Evolutionary conservation across 345 rosid genomes (phyloP).

Genomic region (Citropsis articulata): DNA sequence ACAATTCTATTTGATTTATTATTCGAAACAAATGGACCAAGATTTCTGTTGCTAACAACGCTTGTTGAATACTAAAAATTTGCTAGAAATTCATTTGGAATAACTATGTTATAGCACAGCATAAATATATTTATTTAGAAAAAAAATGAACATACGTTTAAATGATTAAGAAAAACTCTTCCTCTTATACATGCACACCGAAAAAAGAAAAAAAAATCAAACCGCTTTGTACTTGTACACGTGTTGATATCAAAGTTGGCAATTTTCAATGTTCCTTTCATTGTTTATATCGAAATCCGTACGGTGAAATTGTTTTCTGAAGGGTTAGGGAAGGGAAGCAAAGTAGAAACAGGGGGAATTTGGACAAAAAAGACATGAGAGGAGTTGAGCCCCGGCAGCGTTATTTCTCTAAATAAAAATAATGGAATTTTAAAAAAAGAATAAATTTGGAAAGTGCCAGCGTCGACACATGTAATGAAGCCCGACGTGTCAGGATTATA

Average conservation of each 20-base stretch:
- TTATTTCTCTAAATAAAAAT: neutral
- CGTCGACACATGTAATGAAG: slow-evolving; percentile 17
- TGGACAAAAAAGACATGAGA: neutral
- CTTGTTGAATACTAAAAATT: too few relatives aligned
- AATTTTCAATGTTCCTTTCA: too few relatives aligned
- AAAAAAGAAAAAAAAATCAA: too few relatives aligned
- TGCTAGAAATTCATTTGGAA: too few relatives aligned
- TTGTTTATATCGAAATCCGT: neutral
- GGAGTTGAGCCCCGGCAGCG: neutral
- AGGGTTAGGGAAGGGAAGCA: neutral
- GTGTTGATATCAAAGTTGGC: too few relatives aligned
- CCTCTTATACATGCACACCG: too few relatives aligned
- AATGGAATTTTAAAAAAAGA: neutral
- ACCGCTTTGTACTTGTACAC: too few relatives aligned
- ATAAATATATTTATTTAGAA: too few relatives aligned
- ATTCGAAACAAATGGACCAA: neutral
- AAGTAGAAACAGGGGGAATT: neutral
- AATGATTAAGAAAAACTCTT: too few relatives aligned
- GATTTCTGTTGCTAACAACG: neutral
- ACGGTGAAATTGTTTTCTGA: neutral
- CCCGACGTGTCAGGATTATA: slow-evolving; percentile 18
- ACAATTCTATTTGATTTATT: neutral
- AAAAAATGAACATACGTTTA: too few relatives aligned
- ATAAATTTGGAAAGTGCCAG: neutral
- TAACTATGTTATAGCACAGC: too few relatives aligned